Percentiles rank a stretch among this genome's conserved stretches.
phyloP scores from a whole-genome alignment of 768 basidiomycete genomes.

The Peribolospora baueri region DNA sequence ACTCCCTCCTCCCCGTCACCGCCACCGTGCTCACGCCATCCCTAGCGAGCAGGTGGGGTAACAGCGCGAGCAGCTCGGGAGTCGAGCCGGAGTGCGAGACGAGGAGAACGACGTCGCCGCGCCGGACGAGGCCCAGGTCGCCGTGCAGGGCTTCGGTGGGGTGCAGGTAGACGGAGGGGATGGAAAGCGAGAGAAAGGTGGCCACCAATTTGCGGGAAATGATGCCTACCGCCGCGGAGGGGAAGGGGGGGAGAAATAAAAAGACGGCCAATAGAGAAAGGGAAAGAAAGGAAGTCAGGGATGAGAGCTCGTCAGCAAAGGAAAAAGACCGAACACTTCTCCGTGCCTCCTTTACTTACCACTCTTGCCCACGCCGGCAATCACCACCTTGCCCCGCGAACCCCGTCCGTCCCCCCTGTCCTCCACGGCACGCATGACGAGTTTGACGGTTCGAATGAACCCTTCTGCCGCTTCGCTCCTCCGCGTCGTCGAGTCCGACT shows the following conservation, averaged over 20 bases:
- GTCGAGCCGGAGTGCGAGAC: constrained; percentile 15
- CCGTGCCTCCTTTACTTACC: neutral
- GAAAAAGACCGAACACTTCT: too few relatives aligned
- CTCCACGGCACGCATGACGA: too few relatives aligned
- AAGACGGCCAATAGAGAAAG: too few relatives aligned
- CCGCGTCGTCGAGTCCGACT: too few relatives aligned
- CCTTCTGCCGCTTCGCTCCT: too few relatives aligned
- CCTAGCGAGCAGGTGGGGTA: constrained; percentile 10
- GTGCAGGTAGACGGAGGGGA: constrained; percentile 13
- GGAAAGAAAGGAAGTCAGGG: too few relatives aligned
- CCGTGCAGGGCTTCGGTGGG: constrained; percentile 15
- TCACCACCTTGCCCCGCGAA: constrained; percentile 8
- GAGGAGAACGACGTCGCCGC: constrained; percentile 12
- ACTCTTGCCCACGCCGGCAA: constrained; percentile 14
- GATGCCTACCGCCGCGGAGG: neutral
- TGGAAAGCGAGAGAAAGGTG: constrained; percentile 14
- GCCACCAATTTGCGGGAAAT: constrained; percentile 13
- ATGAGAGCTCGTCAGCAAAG: too few relatives aligned
- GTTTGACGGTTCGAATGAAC: too few relatives aligned
- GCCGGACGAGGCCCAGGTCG: constrained; percentile 13
- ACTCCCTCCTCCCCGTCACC: constrained; percentile 11
- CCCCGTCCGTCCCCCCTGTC: too few relatives aligned
- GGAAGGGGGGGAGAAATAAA: too few relatives aligned
- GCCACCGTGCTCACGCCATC: constrained; percentile 8
- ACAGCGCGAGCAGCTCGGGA: constrained; percentile 12